These are phyloP conservation scores for Saturnispora dispora DNA, from an alignment of 805 yeast genomes.

Conservation along the genomic window DNA sequence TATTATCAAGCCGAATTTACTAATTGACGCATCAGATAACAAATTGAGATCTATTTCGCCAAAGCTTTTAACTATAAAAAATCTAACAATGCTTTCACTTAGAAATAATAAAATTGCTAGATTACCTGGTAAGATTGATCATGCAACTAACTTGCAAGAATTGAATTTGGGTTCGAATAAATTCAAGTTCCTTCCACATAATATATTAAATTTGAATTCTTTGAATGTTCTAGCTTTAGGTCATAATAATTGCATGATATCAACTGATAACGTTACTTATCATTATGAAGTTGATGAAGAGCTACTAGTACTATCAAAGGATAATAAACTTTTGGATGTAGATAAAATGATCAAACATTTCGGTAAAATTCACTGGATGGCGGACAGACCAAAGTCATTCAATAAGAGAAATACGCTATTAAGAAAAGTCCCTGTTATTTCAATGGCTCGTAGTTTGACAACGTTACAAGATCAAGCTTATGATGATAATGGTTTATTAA, in stretches of 20 bases:
- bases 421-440: constrained; percentile 16
- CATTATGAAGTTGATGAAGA: constrained; percentile 14
- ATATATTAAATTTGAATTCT: constrained; percentile 37
- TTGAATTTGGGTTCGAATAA: constrained; percentile 45
- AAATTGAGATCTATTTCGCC: constrained; percentile 40
- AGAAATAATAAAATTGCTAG: constrained; percentile 40
- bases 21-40: constrained; percentile 45
- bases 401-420: constrained; percentile 17
- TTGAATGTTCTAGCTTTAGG: constrained; percentile 37
- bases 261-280: constrained; percentile 12
- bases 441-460: constrained; percentile 24
- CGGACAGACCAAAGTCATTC: neutral
- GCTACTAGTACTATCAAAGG: constrained; percentile 18
- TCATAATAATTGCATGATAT: constrained; percentile 42
- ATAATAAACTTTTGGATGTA: neutral
- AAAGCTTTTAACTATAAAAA: constrained; percentile 40
- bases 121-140: constrained; percentile 40
- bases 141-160: constrained; percentile 35
- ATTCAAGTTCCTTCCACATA: constrained; percentile 42
- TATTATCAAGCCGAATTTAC: constrained; percentile 30
- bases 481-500: constrained; percentile 9
- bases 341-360: constrained; percentile 18
- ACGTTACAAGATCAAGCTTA: constrained; percentile 25
- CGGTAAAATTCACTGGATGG: constrained; percentile 25
- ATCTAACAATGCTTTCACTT: constrained; percentile 42